Evolutionary conservation across 1,284 basidiomycete genomes (phyloP), one percentile per base, ranked within the genome.

Genomic region (Meripilus lineatus): DNA sequence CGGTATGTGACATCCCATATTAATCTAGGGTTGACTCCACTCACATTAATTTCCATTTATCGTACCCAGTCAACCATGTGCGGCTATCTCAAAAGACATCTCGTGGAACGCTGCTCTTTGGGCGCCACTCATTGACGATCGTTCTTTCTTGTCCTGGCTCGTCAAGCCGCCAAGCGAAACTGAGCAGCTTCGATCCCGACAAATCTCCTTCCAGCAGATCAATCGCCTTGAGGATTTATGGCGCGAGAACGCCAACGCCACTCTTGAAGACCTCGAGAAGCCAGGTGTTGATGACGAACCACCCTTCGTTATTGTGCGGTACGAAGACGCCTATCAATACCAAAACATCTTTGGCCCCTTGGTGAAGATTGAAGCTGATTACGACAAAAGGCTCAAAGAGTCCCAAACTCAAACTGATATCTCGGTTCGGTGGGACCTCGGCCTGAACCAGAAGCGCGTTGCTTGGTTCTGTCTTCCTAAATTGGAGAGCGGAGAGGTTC

Each of bases 361-460:
- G 32, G 95, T 99, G 63, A 99, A 99, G 72, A 98, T 99, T 57
- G 96, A 99, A 63, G 96, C 96, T 5, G 96, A 99, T 69, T 99
- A 98, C 59, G 96, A 99, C 65, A 95, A 96, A 68, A 82, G 87
- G 49, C 75, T 99, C 58, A 99, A 99, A 67, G 96, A 99, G 65
- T 91, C 91, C 47, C 96, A 99, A 69, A 97, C 94, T 0, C 96
- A 99, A 69, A 95, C 90, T 15, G 93, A 96, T 56, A 91, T 99
- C 53, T 83, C 84, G 18, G 87, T 99, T 11, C 77, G 96, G 35
- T 99, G 96, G 96, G 96, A 99, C 65, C 75, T 97, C 51, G 95
- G 96, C 66, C 71, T 98, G 51, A 99, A 99, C 64, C 94, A 97
- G 68, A 98, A 97, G 66, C 82, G 94, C 26, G 86, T 98, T 14